Base-by-base conservation (phyloP, 1,284 basidiomycete genomes). In the Volvariella volvacea region DNA sequence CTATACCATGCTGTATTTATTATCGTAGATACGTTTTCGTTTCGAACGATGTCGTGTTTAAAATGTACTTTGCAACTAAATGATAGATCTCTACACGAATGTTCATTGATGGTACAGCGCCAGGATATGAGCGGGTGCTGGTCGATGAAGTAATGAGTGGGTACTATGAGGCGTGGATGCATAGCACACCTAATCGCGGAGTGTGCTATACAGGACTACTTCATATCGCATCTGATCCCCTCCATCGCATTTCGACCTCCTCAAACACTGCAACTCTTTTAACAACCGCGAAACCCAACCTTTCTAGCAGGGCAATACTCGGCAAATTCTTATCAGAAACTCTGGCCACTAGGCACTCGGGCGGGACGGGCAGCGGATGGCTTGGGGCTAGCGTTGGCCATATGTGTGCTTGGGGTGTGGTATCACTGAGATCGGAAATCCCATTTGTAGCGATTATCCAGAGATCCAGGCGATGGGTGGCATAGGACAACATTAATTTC, bases 241-340 rank as follows among this genome's bases (percentile, higher is more conserved):
- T 31, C 59, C 61, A 67, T 15, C 74, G 71, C 76, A 90, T 72
- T 64, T 90, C 87, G 1, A 87, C 70, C 59, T 92, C 87, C 22
- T 74, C 64, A 55, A 88, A 92, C 12, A 90, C 80, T 42, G 76
- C 70, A 14, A 88, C 82, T 12, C 68, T 60, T 55, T 83, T 83
- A 25, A 76, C 78, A 22, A 81, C 62, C 20, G 57, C 58, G 52
- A 92, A 91, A 0, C 85, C 86, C n/a, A 92, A 70, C 47, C 72
- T 76, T 54, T 74, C 64, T 55, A 91, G 91, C 1, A 92, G 65
- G 2, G 56, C 55, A 22, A 87, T 74, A 30, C 78, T 81, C 1
- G 77, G 63, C 1, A 48, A 48, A 52, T 88, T 88, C 4, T 63
- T 60, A 22, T 73, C 67, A 1, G 74, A 73, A 44, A 86, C 80